Percentiles rank a stretch among this genome's conserved stretches.
These are phyloP conservation scores for Nigrograna mackinnonii DNA, from an alignment of 2,329 filamentous ascomycete genomes.

Conservation along the genomic window DNA sequence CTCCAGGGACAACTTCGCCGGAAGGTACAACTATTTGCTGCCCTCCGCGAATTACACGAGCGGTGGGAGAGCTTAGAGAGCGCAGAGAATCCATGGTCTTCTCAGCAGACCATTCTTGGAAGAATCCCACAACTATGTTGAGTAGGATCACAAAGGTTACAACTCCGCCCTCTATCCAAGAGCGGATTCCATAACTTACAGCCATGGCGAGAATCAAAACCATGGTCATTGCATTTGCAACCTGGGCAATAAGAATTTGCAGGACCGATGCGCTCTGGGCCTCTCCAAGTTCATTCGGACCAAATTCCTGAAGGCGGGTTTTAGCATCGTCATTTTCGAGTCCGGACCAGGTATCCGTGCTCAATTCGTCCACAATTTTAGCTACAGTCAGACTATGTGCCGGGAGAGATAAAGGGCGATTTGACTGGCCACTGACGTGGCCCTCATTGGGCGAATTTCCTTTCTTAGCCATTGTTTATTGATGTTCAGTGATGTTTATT, in stretches of 20 bases:
- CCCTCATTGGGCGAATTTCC: slow-evolving; percentile 18
- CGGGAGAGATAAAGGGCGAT: slow-evolving; percentile 60
- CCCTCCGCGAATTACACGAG: slow-evolving; percentile 55
- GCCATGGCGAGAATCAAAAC: slow-evolving; percentile 56
- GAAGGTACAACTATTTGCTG: slow-evolving; percentile 52
- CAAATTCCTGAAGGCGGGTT: slow-evolving; percentile 54
- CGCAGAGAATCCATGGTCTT: slow-evolving; percentile 53
- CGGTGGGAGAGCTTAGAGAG: slow-evolving; percentile 49
- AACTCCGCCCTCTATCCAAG: slow-evolving; percentile 53
- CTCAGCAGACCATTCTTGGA: slow-evolving; percentile 50
- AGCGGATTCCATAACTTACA: slow-evolving; percentile 49
- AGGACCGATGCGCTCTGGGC: slow-evolving; percentile 69
- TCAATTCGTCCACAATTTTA: slow-evolving; percentile 55
- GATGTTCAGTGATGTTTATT: background rate
- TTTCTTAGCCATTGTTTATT: slow-evolving; percentile 15
- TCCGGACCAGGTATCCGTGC: slow-evolving; percentile 68
- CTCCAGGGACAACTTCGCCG: background rate
- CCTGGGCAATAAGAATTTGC: slow-evolving; percentile 73
- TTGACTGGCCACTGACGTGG: slow-evolving; percentile 46
- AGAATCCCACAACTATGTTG: slow-evolving; percentile 51
- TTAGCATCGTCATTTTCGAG: slow-evolving; percentile 57
- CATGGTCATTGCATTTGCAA: slow-evolving; percentile 78
- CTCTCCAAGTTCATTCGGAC: slow-evolving; percentile 72
- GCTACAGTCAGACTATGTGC: slow-evolving; percentile 58
- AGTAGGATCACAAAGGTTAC: slow-evolving; percentile 49